Percentiles rank a stretch among this genome's conserved stretches.
These are phyloP conservation scores for Clarireedia hainanense DNA, from an alignment of 2,329 filamentous ascomycete genomes.

Conservation along the genomic window DNA sequence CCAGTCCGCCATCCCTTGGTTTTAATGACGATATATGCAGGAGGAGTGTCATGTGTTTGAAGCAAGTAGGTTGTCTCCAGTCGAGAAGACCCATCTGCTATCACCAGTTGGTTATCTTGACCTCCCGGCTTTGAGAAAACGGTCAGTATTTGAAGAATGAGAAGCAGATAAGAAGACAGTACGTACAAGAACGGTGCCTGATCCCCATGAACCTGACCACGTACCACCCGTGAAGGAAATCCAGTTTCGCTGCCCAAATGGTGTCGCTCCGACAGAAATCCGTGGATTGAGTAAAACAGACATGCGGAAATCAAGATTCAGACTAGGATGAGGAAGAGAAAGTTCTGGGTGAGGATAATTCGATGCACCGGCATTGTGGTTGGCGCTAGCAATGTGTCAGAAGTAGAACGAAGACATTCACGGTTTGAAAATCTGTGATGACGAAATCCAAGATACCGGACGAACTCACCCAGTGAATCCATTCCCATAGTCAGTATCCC, in stretches of 20 bases:
- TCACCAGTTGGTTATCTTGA: slow-evolving; percentile 32
- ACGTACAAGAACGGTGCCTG: slow-evolving; percentile 36
- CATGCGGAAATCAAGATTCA: slow-evolving; percentile 44
- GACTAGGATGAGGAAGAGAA: slow-evolving; percentile 34
- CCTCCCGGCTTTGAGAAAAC: slow-evolving; percentile 25
- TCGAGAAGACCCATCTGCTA: slow-evolving; percentile 25
- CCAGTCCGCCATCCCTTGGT: slow-evolving; percentile 42
- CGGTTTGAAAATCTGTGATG: too few relatives aligned
- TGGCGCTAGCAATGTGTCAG: neutral
- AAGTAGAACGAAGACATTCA: neutral
- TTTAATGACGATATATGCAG: slow-evolving; percentile 39
- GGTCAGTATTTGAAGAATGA: neutral
- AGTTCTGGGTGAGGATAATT: slow-evolving; percentile 9
- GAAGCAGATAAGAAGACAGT: neutral
- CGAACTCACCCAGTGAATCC: neutral
- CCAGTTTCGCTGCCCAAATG: slow-evolving; percentile 39
- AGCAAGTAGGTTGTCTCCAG: slow-evolving; percentile 44
- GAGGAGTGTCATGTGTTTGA: slow-evolving; percentile 39
- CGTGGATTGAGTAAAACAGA: slow-evolving; percentile 38
- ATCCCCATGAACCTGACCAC: slow-evolving; percentile 43
- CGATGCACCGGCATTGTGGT: neutral
- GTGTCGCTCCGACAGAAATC: slow-evolving; percentile 36
- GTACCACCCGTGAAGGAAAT: slow-evolving; percentile 40
- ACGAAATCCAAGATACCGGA: neutral
- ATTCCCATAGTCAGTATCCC: neutral